These are phyloP conservation scores for Fraxinus latifolia DNA, from an alignment of 305 asterid genomes.

Conservation along the genomic window DNA sequence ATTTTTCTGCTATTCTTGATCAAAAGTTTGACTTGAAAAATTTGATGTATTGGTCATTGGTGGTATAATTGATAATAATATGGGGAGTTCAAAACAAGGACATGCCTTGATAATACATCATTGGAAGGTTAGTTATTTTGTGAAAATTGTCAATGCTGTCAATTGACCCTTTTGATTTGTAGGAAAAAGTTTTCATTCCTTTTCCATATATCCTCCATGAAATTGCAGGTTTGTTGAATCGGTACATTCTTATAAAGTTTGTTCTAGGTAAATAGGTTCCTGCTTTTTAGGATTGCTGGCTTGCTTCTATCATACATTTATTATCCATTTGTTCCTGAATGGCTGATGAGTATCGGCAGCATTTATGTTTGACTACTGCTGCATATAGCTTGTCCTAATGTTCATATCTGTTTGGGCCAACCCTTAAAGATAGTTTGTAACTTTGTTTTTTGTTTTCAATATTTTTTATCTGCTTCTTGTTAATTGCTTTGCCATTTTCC, in stretches of 20 bases:
- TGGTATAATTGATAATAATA: neutral
- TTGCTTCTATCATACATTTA: neutral
- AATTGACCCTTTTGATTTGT: neutral
- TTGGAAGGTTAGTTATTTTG: neutral
- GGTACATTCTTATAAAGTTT: neutral
- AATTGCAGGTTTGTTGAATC: neutral
- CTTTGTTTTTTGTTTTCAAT: neutral
- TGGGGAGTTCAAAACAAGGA: neutral
- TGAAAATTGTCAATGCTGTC: neutral
- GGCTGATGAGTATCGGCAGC: neutral
- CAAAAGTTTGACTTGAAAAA: neutral
- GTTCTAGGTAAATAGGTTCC: neutral
- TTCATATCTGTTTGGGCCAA: neutral
- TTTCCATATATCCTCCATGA: neutral
- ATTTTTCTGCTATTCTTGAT: neutral
- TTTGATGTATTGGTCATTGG: neutral
- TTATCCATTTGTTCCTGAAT: neutral
- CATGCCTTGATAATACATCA: neutral
- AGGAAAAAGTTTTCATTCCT: neutral
- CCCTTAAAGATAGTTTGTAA: neutral
- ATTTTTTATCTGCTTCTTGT: neutral
- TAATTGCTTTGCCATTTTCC: neutral
- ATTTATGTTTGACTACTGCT: slow-evolving; percentile 7
- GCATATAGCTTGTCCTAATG: neutral
- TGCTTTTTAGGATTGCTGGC: neutral